These are phyloP conservation scores for Brasilioporus rufonigricans DNA, from an alignment of 768 basidiomycete species.

Conservation along the genomic window DNA sequence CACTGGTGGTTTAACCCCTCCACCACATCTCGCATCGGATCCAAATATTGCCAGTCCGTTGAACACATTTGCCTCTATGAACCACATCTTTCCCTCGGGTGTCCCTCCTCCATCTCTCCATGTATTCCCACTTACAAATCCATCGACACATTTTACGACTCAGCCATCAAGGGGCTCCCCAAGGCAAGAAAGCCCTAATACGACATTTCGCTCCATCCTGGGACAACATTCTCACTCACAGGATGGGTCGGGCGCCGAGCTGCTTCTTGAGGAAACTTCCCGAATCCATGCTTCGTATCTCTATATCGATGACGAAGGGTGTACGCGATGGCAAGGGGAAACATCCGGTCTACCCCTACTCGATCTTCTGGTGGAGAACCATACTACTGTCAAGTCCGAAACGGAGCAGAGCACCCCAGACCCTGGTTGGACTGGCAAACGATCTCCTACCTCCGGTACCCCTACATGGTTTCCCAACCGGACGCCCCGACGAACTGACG, in stretches of 20 bases:
- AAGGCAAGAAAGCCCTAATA: constrained; percentile 44
- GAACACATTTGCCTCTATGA: constrained; percentile 39
- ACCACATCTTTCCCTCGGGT: constrained; percentile 47
- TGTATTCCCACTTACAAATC: constrained; percentile 76
- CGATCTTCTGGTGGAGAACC: constrained; percentile 76
- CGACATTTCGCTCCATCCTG: constrained; percentile 41
- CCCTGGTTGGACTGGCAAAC: constrained; percentile 30
- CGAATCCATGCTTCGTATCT: constrained; percentile 77
- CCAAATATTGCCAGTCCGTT: constrained; percentile 33
- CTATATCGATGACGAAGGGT: constrained; percentile 85
- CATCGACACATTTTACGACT: constrained; percentile 71
- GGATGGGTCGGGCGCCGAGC: constrained; percentile 34
- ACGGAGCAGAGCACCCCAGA: constrained; percentile 26
- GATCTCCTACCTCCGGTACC: constrained; percentile 34
- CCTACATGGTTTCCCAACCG: constrained; percentile 84
- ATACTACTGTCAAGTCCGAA: constrained; percentile 41
- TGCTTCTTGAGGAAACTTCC: constrained; percentile 54
- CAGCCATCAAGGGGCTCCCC: constrained; percentile 42
- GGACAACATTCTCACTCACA: constrained; percentile 32
- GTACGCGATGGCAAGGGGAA: constrained; percentile 89
- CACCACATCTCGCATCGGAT: constrained; percentile 34
- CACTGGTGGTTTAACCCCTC: constrained; percentile 45
- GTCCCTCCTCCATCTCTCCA: constrained; percentile 79
- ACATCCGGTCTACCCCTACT: constrained; percentile 89
- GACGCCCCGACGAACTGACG: constrained; percentile 66